These are phyloP conservation scores for Xylaria grammica DNA, from an alignment of 495 filamentous ascomycete species.

Conservation along the genomic window DNA sequence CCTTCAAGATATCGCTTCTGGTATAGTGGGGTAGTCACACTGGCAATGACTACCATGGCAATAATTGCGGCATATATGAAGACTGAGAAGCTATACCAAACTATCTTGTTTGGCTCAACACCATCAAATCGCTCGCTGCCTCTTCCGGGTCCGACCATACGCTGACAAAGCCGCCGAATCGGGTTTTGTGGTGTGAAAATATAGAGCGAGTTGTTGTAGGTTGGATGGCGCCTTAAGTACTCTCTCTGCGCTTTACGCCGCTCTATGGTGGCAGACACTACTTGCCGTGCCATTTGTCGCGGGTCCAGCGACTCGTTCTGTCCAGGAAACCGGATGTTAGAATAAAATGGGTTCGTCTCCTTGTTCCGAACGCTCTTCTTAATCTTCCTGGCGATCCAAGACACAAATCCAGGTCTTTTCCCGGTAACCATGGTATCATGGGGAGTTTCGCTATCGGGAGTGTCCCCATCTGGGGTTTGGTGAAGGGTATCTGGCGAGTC, in stretches of 20 bases:
- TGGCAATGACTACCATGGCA: constrained; percentile 94
- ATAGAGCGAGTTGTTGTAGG: constrained; percentile 91
- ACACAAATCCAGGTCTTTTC: constrained; percentile 59
- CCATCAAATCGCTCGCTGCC: constrained; percentile 86
- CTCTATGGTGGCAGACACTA: constrained; percentile 78
- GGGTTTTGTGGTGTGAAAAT: constrained; percentile 80
- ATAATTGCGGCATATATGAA: constrained; percentile 95
- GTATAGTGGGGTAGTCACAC: constrained; percentile 91
- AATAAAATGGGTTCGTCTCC: constrained; percentile 96
- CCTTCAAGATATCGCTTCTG: constrained; percentile 79
- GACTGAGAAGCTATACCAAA: constrained; percentile 93
- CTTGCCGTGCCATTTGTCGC: constrained; percentile 84
- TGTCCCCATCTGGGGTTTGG: constrained; percentile 41
- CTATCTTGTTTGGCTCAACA: constrained; percentile 78
- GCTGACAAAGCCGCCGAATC: constrained; percentile 82
- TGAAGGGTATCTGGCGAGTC: constrained; percentile 60
- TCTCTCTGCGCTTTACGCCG: constrained; percentile 88
- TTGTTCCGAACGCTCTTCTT: constrained; percentile 58
- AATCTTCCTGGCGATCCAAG: constrained; percentile 62
- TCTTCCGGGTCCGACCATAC: constrained; percentile 89
- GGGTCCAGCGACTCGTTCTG: constrained; percentile 79
- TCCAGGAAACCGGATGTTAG: constrained; percentile 73
- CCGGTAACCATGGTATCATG: constrained; percentile 27
- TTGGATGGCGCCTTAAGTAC: constrained; percentile 84
- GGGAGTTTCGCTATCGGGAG: constrained; percentile 41